Conservation (phyloP, 345 rosid genomes). For the Cardiospermum halicacabum region DNA sequence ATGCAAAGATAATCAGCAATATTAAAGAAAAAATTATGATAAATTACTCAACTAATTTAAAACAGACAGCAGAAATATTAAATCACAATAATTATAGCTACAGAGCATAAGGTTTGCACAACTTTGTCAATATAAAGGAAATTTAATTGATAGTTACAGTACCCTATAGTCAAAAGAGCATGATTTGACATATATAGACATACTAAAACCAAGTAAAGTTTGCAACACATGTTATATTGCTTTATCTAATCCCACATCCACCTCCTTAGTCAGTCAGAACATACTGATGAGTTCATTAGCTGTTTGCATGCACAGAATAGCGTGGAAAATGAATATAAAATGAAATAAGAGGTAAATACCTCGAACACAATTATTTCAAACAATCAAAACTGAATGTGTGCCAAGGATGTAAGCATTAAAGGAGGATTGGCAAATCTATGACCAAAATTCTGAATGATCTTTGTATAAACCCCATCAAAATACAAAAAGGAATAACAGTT, state of each 20-base stretch:
- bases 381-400: slow-evolving; percentile 1
- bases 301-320: background rate
- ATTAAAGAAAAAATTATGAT: background rate
- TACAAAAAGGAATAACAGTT: slow-evolving; percentile 5
- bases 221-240: background rate
- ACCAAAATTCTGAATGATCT: slow-evolving; percentile 18
- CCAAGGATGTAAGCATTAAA: slow-evolving; percentile 10
- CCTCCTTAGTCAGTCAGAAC: background rate
- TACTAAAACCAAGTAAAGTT: background rate
- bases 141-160: background rate
- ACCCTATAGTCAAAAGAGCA: background rate
- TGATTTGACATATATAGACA: background rate
- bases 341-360: slow-evolving; percentile 1
- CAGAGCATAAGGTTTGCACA: background rate
- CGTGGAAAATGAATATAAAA: background rate
- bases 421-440: slow-evolving; percentile 11
- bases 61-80: background rate
- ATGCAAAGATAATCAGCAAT: background rate
- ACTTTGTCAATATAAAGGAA: background rate
- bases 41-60: background rate
- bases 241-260: background rate
- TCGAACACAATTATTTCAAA: slow-evolving; percentile 19
- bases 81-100: background rate
- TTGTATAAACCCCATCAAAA: slow-evolving; percentile 16
- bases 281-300: background rate